These are phyloP conservation scores for Cynanchum wilfordii DNA, from an alignment of 257 asterid genomes.

Conservation along the genomic window DNA sequence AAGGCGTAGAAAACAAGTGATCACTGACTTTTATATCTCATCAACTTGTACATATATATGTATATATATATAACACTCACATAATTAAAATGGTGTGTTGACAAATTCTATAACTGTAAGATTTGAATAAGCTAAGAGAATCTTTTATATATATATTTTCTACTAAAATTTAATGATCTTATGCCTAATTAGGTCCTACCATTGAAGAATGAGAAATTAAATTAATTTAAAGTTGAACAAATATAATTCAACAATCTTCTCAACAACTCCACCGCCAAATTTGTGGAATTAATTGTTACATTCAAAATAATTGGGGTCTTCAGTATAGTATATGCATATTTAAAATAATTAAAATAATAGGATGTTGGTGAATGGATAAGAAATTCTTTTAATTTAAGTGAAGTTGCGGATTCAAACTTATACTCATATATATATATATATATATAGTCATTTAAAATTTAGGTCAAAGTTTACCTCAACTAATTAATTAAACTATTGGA, in stretches of 20 bases:
- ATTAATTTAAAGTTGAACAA: not conserved
- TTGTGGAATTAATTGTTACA: not conserved
- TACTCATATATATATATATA: too few relatives aligned
- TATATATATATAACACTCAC: not conserved
- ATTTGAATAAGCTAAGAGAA: not conserved
- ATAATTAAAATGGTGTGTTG: not conserved
- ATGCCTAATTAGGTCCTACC: not conserved
- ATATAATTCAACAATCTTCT: not conserved
- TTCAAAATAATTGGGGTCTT: not conserved
- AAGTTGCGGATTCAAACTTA: too few relatives aligned
- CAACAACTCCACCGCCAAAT: slow-evolving; percentile 3
- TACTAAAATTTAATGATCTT: not conserved
- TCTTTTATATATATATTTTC: not conserved
- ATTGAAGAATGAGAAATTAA: not conserved
- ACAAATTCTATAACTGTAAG: not conserved
- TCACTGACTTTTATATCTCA: not conserved
- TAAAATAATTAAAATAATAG: too few relatives aligned
- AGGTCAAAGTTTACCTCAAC: too few relatives aligned
- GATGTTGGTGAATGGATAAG: too few relatives aligned
- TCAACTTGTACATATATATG: not conserved
- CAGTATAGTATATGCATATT: too few relatives aligned
- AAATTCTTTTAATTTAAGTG: too few relatives aligned
- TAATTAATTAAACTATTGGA: too few relatives aligned
- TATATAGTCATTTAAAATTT: too few relatives aligned
- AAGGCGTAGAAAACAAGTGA: not conserved